Evolutionary conservation across 768 basidiomycete genomes (phyloP), one percentile per base, ranked within the genome.

Genomic region (Imleria badia): DNA sequence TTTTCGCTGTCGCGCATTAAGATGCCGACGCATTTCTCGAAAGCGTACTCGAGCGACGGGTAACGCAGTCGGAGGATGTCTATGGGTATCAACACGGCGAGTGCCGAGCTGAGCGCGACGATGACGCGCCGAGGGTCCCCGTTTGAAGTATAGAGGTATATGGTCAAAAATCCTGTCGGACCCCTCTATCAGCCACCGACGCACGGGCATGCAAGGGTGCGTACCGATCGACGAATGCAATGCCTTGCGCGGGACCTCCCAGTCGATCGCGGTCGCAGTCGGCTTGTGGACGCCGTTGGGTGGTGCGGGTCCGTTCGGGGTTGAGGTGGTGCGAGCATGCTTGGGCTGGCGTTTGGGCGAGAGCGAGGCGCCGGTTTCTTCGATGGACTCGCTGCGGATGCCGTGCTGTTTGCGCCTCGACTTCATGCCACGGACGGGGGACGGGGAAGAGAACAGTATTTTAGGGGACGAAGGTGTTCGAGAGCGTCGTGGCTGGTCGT

Each of bases 1-100:
- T 83, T 86, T 76, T 95, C 94, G 58, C 83, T 84, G 58, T 95
- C 91, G 11, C 94, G 82, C 94, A 96, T 95, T 46, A 96, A 79
- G 62, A 89, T 85, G 20, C 94, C 93, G 5, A 93, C 71, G 36
- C 72, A 72, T 17, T 75, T 74, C 67, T 95, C 93, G 64, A 90
- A 95, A 9, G 82, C 64, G 43, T 78, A 75, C 51, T 82, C 91
- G 61, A 95, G 88, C 0, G 73, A 49, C 3, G 83, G 79, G 34
- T 75, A 84, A 29, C 78, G 77, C 40, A 96, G 78, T 26, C 94
- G 83, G 31, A 95, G 72, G 39, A 89, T 61, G 71, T 96, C 94
- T 53, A 83, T 78, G n/a, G 86, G 83, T 41, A 82, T 76, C 55
- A 94, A 84, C 40, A 89, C 62, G 22, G 82, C 79, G 9, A 96